Percentiles rank a stretch among this genome's conserved stretches.
These are phyloP conservation scores for Forsythia suspensa DNA, from an alignment of 257 asterid genomes.

Conservation along the genomic window DNA sequence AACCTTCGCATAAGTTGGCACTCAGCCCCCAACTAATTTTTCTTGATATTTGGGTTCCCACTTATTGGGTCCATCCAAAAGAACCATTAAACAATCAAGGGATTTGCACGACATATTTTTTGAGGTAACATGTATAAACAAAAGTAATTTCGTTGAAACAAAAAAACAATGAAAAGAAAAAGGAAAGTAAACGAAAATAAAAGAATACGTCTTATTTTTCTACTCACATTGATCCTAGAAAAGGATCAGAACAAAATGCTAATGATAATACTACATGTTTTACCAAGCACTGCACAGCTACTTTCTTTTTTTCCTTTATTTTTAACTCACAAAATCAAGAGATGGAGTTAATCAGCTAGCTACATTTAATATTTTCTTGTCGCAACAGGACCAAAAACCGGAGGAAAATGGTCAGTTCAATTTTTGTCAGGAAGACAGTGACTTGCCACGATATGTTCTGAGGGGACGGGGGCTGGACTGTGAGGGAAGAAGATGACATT, in stretches of 20 bases:
- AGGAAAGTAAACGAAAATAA: too few species aligned
- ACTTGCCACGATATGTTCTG: neutral
- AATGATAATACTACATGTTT: neutral
- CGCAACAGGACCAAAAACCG: neutral
- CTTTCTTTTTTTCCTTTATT: neutral
- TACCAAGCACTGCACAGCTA: neutral
- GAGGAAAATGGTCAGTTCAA: neutral
- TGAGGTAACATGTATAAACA: neutral
- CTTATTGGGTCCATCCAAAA: neutral
- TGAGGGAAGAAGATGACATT: neutral
- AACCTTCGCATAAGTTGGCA: too few species aligned
- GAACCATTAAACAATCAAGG: too few species aligned
- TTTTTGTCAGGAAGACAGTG: neutral
- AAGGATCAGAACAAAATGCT: neutral
- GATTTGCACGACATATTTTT: neutral
- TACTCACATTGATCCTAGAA: neutral
- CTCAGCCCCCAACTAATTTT: too few species aligned
- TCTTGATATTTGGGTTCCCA: neutral
- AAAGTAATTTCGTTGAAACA: neutral
- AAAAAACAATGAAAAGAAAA: too few species aligned
- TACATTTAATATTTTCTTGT: neutral
- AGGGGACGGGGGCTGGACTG: neutral
- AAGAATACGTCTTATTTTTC: neutral
- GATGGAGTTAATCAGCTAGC: neutral
- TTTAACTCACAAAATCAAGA: neutral